Base-by-base conservation (phyloP, 768 basidiomycete genomes). In the Amylocystis lapponica region DNA sequence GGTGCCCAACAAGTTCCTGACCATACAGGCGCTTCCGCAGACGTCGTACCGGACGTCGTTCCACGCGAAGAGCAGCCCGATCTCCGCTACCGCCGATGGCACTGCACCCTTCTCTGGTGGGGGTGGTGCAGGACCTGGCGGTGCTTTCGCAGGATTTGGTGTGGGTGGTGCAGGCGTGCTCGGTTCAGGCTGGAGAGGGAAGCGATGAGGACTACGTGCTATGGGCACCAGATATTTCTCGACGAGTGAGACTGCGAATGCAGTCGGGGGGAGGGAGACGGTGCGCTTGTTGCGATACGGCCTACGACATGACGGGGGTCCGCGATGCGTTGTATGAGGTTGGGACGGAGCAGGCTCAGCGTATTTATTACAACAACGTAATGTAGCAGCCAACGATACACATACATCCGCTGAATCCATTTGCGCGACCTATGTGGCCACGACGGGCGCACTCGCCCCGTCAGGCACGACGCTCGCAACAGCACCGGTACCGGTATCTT, bases 1-100 rank as follows among this genome's bases (percentile, higher is more conserved):
- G 2, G 72, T 76, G 5, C 78, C 79, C 1, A 86, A 86, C 65
- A 90, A 87, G 59, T 93, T 90, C 66, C 65, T 92, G 21, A 75
- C 82, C 8, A 88, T 92, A 47, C 83, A 86, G 58, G 65, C 84
- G 1, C 66, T 82, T 36, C 86, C 87, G 2, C 58, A 66, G 22
- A 77, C 83, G 1, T 75, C 78, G 1, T 87, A 76, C 67, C 77
- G 86, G 30, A 67, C 83, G 0, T 74, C 76, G 10, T 87, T 88
- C 67, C 75, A 76, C 29, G 55, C 48, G 36, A 62, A 62, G 49
- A 53, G 46, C 43, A 65, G 60, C 51, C 55, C 51, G 42, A 58
- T 56, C 42, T 44, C 50, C 7, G 53, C 47, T 9, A 52, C 60
- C 7, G 49, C 58, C 10, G 62, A 60, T 27, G 56, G 49, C 14